Percentiles rank a stretch among this genome's conserved stretches.
phyloP scores from a whole-genome alignment of 495 filamentous ascomycete species.

The Hypoxylon fuscum region DNA sequence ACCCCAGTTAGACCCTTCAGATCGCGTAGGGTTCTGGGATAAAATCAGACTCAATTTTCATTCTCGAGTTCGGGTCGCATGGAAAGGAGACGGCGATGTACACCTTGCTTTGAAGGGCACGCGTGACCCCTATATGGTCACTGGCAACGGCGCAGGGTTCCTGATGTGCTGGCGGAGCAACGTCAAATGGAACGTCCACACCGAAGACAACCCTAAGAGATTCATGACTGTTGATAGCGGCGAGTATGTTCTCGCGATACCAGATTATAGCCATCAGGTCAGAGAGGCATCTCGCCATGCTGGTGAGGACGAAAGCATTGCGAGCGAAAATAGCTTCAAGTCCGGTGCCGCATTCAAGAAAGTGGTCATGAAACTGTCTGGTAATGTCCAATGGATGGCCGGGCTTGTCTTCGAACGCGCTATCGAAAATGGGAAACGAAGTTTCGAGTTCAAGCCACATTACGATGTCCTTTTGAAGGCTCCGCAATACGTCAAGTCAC shows the following conservation, averaged over 20 bases:
- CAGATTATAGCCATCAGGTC: constrained; percentile 90
- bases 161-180: constrained; percentile 97
- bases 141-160: constrained; percentile 91
- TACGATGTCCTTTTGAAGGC: constrained; percentile 89
- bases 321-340: constrained; percentile 71
- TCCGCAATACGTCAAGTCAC: constrained; percentile 72
- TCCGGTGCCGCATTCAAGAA: constrained; percentile 89
- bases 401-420: constrained; percentile 93
- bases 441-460: constrained; percentile 89
- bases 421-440: constrained; percentile 67
- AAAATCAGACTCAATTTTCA: constrained; percentile 96
- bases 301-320: constrained; percentile 69
- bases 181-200: constrained; percentile 83
- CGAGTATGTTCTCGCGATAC: constrained; percentile 92
- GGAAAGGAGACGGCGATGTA: constrained; percentile 96
- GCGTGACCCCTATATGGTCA: constrained; percentile 92
- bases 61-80: constrained; percentile 86
- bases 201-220: constrained; percentile 82
- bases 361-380: constrained; percentile 97
- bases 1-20: constrained; percentile 90
- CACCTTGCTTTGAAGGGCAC: constrained; percentile 93
- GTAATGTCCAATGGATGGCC: constrained; percentile 88
- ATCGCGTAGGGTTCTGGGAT: constrained; percentile 97
- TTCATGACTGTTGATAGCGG: constrained; percentile 97
- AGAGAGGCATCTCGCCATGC: constrained; percentile 67